These are phyloP conservation scores for Fusarium zealandicum DNA, from an alignment of 2,329 filamentous ascomycete genomes.

Conservation along the genomic window DNA sequence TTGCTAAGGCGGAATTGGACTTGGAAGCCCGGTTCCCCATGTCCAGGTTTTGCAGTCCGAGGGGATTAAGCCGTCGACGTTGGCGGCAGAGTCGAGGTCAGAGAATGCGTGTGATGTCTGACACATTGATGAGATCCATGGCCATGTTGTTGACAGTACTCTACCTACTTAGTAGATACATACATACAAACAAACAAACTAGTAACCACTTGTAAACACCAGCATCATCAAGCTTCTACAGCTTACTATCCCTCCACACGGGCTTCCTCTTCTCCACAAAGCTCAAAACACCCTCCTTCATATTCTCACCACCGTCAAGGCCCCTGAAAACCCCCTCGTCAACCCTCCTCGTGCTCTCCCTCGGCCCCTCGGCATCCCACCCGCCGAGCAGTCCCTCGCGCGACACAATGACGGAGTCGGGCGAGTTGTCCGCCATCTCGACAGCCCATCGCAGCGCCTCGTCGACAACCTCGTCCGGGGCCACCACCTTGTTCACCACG, in stretches of 20 bases:
- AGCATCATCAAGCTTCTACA: no score
- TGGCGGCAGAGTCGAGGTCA: constrained; percentile 17
- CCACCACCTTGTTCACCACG: constrained; percentile 68
- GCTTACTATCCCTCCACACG: constrained; percentile 69
- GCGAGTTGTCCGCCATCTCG: constrained; percentile 70
- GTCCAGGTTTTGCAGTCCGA: no score
- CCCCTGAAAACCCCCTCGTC: constrained; percentile 64
- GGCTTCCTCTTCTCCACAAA: constrained; percentile 80
- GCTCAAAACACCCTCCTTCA: constrained; percentile 74
- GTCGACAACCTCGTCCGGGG: constrained; percentile 54
- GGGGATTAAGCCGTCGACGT: constrained; percentile 30
- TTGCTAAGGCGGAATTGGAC: not conserved
- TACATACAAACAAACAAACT: no score
- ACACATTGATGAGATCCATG: no score
- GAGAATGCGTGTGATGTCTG: constrained; percentile 11
- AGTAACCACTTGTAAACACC: not conserved
- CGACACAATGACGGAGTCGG: constrained; percentile 78
- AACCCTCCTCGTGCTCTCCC: constrained; percentile 65
- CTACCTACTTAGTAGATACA: not conserved
- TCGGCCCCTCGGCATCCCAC: constrained; percentile 73
- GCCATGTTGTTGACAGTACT: not conserved
- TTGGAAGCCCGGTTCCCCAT: no score
- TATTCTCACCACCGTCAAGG: constrained; percentile 73
- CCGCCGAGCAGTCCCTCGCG: constrained; percentile 74
- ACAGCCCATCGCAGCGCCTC: constrained; percentile 68